Percentiles rank a stretch among this genome's conserved stretches.
Conservation (phyloP, 2,329 filamentous ascomycete species). For the Alternaria sp. region DNA sequence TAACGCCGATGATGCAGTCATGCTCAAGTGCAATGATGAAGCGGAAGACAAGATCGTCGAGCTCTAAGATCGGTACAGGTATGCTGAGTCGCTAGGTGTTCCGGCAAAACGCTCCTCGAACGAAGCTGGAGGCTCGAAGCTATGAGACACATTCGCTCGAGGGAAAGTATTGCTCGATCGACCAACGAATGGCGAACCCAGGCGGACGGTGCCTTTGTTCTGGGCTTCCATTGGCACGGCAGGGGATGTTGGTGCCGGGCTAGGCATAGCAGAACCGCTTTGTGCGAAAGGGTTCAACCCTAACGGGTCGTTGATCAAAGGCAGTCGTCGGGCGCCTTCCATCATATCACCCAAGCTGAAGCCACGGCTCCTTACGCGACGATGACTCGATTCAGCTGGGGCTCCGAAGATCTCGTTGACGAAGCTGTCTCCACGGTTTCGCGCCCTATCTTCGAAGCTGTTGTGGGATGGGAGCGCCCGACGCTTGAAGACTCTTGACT, state of each 20-base stretch:
- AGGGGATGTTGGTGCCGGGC: constrained; percentile 31
- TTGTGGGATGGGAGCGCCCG: constrained; percentile 59
- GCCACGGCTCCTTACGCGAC: constrained; percentile 65
- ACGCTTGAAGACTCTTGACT: constrained; percentile 63
- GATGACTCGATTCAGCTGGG: constrained; percentile 58
- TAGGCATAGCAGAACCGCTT: constrained; percentile 28
- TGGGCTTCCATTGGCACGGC: constrained; percentile 23
- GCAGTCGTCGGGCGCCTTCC: constrained; percentile 57
- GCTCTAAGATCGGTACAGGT: constrained; percentile 32
- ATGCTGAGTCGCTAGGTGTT: constrained; percentile 31
- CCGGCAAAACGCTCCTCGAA: constrained; percentile 50
- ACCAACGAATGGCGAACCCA: constrained; percentile 57
- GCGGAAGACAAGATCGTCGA: constrained; percentile 22
- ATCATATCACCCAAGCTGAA: constrained; percentile 66
- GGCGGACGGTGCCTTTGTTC: constrained; percentile 52
- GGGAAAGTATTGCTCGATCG: constrained; percentile 56
- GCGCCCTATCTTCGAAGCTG: constrained; percentile 57
- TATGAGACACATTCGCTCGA: constrained; percentile 48
- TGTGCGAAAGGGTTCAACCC: constrained; percentile 41
- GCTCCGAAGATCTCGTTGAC: constrained; percentile 55
- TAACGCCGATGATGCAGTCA: constrained; percentile 45
- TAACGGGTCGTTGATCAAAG: constrained; percentile 58
- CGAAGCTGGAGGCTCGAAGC: constrained; percentile 47
- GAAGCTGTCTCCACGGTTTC: constrained; percentile 49
- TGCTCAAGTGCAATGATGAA: constrained; percentile 31